These are phyloP conservation scores for Spergularia azorica DNA, from an alignment of 179 eudicot genomes.

Conservation along the genomic window DNA sequence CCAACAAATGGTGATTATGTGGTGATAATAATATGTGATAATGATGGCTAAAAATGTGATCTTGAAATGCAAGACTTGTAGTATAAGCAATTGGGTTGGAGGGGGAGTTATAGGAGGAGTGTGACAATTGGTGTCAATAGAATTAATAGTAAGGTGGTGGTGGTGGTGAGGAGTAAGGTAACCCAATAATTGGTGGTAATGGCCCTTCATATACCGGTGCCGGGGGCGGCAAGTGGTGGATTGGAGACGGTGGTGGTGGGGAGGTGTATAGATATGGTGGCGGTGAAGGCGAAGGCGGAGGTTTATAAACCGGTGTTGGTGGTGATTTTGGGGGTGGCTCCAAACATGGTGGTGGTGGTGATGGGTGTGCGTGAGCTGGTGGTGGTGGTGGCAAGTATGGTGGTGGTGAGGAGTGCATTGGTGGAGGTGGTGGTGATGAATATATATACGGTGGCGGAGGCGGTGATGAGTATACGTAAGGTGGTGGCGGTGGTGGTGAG, in stretches of 20 bases:
- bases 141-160: slow-evolving; percentile 89
- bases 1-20: slow-evolving; percentile 5
- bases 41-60: slow-evolving; percentile 20
- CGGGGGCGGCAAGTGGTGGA: slow-evolving; percentile 37
- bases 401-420: slow-evolving; percentile 22
- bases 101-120: slow-evolving; percentile 37
- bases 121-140: slow-evolving; percentile 41
- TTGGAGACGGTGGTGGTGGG: slow-evolving; percentile 39
- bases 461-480: slow-evolving; percentile 28
- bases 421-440: slow-evolving; percentile 29
- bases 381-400: slow-evolving; percentile 31
- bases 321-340: slow-evolving; percentile 39
- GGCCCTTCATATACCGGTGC: slow-evolving; percentile 49
- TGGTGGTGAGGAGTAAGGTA: slow-evolving; percentile 70
- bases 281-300: too few species aligned
- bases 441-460: slow-evolving; percentile 35
- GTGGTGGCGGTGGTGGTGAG: slow-evolving; percentile 31
- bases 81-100: background rate
- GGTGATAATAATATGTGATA: slow-evolving; percentile 8
- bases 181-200: slow-evolving; percentile 60
- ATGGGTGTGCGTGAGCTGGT: slow-evolving; percentile 23
- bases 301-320: background rate
- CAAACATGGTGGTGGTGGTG: slow-evolving; percentile 11
- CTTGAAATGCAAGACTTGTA: slow-evolving; percentile 20
- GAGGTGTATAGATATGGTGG: too few species aligned